Percentiles rank a stretch among this genome's conserved stretches.
phyloP scores from a whole-genome alignment of 169 alveolate species.

The Cyclospora cayetanensis region DNA sequence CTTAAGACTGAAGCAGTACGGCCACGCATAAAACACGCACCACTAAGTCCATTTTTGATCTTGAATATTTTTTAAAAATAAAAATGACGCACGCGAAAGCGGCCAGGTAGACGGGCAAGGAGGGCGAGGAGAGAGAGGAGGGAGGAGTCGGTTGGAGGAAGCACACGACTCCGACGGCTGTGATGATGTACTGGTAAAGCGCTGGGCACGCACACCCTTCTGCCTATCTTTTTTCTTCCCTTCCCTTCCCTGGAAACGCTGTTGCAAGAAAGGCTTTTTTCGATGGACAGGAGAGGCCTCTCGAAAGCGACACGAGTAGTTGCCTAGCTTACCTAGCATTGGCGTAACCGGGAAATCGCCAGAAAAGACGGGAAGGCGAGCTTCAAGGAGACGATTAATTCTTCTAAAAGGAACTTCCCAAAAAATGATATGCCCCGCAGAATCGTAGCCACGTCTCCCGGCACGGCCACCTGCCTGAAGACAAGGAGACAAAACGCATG shows the following conservation, averaged over 20 bases:
- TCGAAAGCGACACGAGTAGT: neutral
- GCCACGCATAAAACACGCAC: neutral
- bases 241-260: neutral
- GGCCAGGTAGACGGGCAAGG: neutral
- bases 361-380: slow-evolving; percentile 43
- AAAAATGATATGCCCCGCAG: slow-evolving; percentile 90
- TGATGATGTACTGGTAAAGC: too few relatives aligned
- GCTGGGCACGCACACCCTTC: too few relatives aligned
- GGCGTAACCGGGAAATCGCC: slow-evolving; percentile 58
- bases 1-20: neutral
- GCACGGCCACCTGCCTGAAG: slow-evolving; percentile 91
- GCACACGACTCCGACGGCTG: neutral
- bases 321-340: slow-evolving; percentile 32
- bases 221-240: too few relatives aligned
- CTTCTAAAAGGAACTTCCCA: slow-evolving; percentile 86
- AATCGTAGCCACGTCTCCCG: slow-evolving; percentile 94
- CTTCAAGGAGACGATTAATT: slow-evolving; percentile 5
- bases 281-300: neutral
- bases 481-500: neutral
- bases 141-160: neutral
- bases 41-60: neutral
- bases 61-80: too few relatives aligned
- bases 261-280: neutral
- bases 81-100: neutral
- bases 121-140: neutral